phyloP scores from a whole-genome alignment of 768 basidiomycete genomes.

The Amanita molliuscula region DNA sequence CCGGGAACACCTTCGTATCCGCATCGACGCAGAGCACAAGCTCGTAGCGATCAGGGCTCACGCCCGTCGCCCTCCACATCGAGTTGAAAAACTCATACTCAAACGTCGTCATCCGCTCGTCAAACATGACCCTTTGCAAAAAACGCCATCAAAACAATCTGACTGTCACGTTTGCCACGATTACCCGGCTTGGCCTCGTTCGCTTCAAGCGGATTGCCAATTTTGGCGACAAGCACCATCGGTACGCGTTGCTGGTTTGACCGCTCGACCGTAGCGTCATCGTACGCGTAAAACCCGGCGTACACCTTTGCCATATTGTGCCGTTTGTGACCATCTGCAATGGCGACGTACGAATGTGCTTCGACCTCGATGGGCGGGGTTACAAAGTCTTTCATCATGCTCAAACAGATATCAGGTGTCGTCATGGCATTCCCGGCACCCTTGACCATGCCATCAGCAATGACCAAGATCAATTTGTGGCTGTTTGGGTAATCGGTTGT shows the following conservation, averaged over 20 bases:
- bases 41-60: conserved; percentile 94
- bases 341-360: conserved; percentile 93
- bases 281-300: conserved; percentile 95
- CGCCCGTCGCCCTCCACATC: conserved; percentile 90
- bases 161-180: conserved; percentile 96
- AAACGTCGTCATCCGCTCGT: conserved; percentile 99
- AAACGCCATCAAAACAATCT: conserved; percentile 96
- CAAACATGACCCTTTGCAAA: conserved; percentile 99
- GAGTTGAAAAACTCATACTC: conserved; percentile 99
- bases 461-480: conserved; percentile 92
- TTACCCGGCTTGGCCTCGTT: conserved; percentile 92
- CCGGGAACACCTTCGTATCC: conserved; percentile 98
- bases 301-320: conserved; percentile 99
- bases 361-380: conserved; percentile 77
- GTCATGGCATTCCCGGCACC: conserved; percentile 83
- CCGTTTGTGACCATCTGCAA: conserved; percentile 98
- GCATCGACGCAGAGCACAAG: conserved; percentile 94
- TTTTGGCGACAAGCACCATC: conserved; percentile 91
- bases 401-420: conserved; percentile 88
- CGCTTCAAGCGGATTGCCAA: conserved; percentile 86
- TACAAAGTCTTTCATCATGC: conserved; percentile 96
- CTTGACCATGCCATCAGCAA: conserved; percentile 97
- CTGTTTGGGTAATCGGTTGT: conserved; percentile 98
- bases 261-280: conserved; percentile 77
- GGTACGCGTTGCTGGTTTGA: conserved; percentile 97